Percentiles rank a stretch among this genome's conserved stretches.
phyloP scores from a whole-genome alignment of 2,329 filamentous ascomycete genomes.

The Fonsecaea nubica region DNA sequence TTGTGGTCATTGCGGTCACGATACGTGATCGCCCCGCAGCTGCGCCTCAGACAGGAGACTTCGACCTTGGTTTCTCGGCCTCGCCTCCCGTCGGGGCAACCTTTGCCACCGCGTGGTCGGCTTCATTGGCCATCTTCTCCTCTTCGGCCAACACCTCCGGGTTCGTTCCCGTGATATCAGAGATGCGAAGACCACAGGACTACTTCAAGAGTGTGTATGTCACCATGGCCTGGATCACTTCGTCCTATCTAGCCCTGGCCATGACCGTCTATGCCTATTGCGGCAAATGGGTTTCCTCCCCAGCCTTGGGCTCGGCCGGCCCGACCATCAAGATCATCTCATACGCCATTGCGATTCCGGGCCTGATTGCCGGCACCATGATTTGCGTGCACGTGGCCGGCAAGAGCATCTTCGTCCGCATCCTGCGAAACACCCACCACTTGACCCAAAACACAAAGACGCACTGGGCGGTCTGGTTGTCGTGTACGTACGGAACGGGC shows the following conservation, averaged over 20 bases:
- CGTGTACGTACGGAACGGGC: constrained; percentile 12
- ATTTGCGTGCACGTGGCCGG: constrained; percentile 52
- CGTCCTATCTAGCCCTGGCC: constrained; percentile 48
- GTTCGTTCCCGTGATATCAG: constrained; percentile 49
- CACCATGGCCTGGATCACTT: constrained; percentile 46
- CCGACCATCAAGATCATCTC: constrained; percentile 52
- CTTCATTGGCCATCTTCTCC: constrained; percentile 44
- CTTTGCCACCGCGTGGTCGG: constrained; percentile 43
- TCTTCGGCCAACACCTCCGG: constrained; percentile 43
- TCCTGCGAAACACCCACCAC: constrained; percentile 59
- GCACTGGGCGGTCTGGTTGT: constrained; percentile 61
- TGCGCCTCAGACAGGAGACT: constrained; percentile 43
- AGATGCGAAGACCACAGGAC: constrained; percentile 48
- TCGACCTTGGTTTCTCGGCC: constrained; percentile 43
- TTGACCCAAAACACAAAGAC: constrained; percentile 58
- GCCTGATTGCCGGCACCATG: constrained; percentile 42
- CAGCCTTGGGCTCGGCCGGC: constrained; percentile 57
- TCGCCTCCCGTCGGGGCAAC: constrained; percentile 32
- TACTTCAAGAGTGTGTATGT: constrained; percentile 45
- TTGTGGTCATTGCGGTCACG: constrained; percentile 45
- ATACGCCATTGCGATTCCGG: constrained; percentile 50
- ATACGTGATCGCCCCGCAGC: constrained; percentile 46
- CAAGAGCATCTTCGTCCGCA: constrained; percentile 64
- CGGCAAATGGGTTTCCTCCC: constrained; percentile 56
- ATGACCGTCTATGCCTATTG: constrained; percentile 56